phyloP scores from a whole-genome alignment of 78 protist species.

The Cavenderia fasciculata region DNA sequence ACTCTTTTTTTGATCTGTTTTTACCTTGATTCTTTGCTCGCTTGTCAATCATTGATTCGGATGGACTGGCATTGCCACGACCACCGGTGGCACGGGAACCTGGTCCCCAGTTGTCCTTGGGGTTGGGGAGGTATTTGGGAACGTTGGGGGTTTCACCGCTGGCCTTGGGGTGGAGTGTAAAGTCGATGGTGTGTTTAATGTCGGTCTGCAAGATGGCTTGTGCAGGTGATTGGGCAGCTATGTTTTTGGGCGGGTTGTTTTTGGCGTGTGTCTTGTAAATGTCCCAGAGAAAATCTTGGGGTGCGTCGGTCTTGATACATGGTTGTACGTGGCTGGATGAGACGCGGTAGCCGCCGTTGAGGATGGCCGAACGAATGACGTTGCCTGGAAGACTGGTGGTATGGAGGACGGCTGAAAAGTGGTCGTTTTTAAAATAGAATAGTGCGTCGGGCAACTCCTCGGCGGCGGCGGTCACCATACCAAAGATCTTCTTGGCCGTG shows the following conservation, averaged over 20 bases:
- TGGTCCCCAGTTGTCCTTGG: slow-evolving; percentile 84
- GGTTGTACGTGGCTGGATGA: slow-evolving; percentile 86
- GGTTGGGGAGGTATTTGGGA: slow-evolving; percentile 80
- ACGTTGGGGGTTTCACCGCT: slow-evolving; percentile 58
- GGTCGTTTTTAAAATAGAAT: slow-evolving; percentile 59
- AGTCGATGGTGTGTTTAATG: slow-evolving; percentile 34
- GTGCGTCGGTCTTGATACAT: slow-evolving; percentile 93
- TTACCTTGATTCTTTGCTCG: slow-evolving; percentile 16
- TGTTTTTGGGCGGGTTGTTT: slow-evolving; percentile 51
- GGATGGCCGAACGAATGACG: slow-evolving; percentile 71
- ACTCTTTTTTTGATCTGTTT: not conserved
- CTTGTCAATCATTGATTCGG: not conserved
- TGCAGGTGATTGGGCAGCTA: slow-evolving; percentile 45
- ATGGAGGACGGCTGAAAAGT: slow-evolving; percentile 59
- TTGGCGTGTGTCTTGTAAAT: slow-evolving; percentile 66
- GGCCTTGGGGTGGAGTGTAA: slow-evolving; percentile 39
- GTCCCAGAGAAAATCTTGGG: slow-evolving; percentile 83
- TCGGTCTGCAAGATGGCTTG: slow-evolving; percentile 26
- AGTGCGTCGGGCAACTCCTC: slow-evolving; percentile 92
- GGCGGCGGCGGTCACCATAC: slow-evolving; percentile 62
- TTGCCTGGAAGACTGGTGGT: slow-evolving; percentile 3
- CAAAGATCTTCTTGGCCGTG: slow-evolving; percentile 72
- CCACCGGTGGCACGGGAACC: slow-evolving; percentile 60
- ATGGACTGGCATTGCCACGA: not conserved
- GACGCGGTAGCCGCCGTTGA: slow-evolving; percentile 85